Conservation (phyloP, 495 filamentous ascomycete genomes). For the Schizothecium vesticola region DNA sequence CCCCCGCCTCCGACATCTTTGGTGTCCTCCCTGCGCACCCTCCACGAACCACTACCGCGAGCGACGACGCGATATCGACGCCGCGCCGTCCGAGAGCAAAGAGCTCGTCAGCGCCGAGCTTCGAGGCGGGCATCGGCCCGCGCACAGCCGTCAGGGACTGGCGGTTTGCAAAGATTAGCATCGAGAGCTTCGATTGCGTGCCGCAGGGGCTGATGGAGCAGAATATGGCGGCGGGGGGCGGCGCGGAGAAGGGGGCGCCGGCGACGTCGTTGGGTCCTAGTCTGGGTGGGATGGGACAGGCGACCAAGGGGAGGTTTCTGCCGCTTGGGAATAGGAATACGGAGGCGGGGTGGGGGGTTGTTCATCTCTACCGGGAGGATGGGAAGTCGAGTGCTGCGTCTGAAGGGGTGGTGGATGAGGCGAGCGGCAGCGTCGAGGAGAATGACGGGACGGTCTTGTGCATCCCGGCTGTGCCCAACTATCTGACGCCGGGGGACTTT, state of each 20-base stretch:
- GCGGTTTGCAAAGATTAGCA: conserved; percentile 40
- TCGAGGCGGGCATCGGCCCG: conserved; percentile 33
- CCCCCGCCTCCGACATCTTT: conserved; percentile 36
- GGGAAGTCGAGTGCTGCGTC: conserved; percentile 47
- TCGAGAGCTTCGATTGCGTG: conserved; percentile 42
- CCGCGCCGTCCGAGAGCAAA: conserved; percentile 18
- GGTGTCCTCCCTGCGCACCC: conserved; percentile 41
- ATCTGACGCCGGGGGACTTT: conserved; percentile 86
- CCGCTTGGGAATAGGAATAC: conserved; percentile 69
- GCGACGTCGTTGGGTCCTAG: conserved; percentile 41
- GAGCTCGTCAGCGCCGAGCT: conserved; percentile 29
- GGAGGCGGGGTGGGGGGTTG: conserved; percentile 85
- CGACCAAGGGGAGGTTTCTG: conserved; percentile 70
- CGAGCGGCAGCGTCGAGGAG: conserved; percentile 8
- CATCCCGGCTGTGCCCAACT: conserved; percentile 89
- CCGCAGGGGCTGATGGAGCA: not conserved
- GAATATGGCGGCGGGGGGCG: not conserved
- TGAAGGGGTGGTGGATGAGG: conserved; percentile 2
- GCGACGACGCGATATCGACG: not conserved
- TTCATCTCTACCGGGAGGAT: conserved; percentile 86
- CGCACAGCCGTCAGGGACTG: conserved; percentile 39
- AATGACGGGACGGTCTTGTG: conserved; percentile 69
- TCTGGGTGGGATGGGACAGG: conserved; percentile 37
- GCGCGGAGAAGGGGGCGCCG: conserved; percentile 21
- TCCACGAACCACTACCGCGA: conserved; percentile 10